phyloP scores from a whole-genome alignment of 1,139 yeast species.

The Saccharomyces hybrid region DNA sequence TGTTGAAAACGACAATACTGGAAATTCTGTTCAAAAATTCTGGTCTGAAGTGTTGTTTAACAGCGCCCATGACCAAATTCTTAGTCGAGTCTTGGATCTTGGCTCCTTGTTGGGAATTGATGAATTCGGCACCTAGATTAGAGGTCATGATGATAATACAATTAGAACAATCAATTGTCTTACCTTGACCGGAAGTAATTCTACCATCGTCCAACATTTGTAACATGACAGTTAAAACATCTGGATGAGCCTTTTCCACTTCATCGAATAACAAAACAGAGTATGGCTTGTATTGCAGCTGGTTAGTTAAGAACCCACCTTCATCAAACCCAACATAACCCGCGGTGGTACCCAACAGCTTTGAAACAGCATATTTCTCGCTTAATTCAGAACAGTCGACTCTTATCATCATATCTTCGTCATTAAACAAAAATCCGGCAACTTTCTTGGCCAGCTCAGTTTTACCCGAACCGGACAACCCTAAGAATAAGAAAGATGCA shows the following conservation, averaged over 20 bases:
- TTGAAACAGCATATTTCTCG: conserved; percentile 93
- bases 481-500: conserved; percentile 88
- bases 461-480: conserved; percentile 96
- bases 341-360: conserved; percentile 93
- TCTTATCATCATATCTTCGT: conserved; percentile 92
- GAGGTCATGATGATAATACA: conserved; percentile 94
- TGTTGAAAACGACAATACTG: conserved; percentile 84
- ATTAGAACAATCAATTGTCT: conserved; percentile 85
- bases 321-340: conserved; percentile 98
- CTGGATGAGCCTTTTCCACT: conserved; percentile 98
- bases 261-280: conserved; percentile 92
- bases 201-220: conserved; percentile 96
- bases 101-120: conserved; percentile 59
- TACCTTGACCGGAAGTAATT: conserved; percentile 89
- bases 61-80: conserved; percentile 74
- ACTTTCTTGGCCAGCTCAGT: conserved; percentile 94
- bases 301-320: conserved; percentile 93
- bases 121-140: conserved; percentile 88
- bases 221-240: conserved; percentile 81
- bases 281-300: conserved; percentile 83
- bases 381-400: conserved; percentile 94
- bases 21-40: conserved; percentile 95
- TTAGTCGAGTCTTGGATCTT: conserved; percentile 60
- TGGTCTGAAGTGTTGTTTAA: conserved; percentile 90
- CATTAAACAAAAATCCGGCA: conserved; percentile 92